Percentiles rank a stretch among this genome's conserved stretches.
phyloP scores from a whole-genome alignment of 257 asterid genomes.

The Echium plantagineum region DNA sequence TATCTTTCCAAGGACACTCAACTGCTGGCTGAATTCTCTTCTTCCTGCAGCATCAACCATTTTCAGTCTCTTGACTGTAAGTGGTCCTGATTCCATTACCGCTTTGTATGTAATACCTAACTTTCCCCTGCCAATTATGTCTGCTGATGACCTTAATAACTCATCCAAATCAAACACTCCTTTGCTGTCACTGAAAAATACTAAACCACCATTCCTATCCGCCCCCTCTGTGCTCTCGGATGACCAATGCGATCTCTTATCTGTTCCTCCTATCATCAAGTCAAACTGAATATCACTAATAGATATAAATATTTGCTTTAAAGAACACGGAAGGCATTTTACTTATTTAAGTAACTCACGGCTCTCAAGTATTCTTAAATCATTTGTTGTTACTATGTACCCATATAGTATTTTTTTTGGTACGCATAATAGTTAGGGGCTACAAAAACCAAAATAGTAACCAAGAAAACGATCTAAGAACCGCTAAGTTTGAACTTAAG shows the following conservation, averaged over 20 bases:
- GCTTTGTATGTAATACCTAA: slow-evolving; percentile 59
- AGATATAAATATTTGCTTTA: too few relatives aligned
- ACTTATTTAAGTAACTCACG: too few relatives aligned
- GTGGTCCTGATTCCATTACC: slow-evolving; percentile 42
- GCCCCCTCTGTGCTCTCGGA: slow-evolving; percentile 29
- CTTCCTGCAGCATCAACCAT: slow-evolving; percentile 26
- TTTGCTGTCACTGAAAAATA: slow-evolving; percentile 24
- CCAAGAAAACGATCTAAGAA: too few relatives aligned
- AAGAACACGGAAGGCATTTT: background rate
- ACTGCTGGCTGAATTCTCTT: slow-evolving; percentile 48
- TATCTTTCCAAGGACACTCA: slow-evolving; percentile 40
- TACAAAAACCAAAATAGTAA: too few relatives aligned
- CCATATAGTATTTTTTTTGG: too few relatives aligned
- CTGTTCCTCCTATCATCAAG: slow-evolving; percentile 17
- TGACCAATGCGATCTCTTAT: slow-evolving; percentile 23
- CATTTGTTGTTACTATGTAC: too few relatives aligned
- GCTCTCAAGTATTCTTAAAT: too few relatives aligned
- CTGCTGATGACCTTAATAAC: slow-evolving; percentile 52
- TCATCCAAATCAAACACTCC: slow-evolving; percentile 52
- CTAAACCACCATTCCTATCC: slow-evolving; percentile 30
- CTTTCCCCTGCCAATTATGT: slow-evolving; percentile 48
- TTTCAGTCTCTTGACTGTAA: slow-evolving; percentile 54
- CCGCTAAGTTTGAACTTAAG: too few relatives aligned
- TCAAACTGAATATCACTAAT: background rate
- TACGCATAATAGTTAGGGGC: too few relatives aligned